A percentile compares a stretch with the other conserved stretches of the same genome.
phyloP scores from a whole-genome alignment of 495 filamentous ascomycete genomes.

The Neurospora sp. region DNA sequence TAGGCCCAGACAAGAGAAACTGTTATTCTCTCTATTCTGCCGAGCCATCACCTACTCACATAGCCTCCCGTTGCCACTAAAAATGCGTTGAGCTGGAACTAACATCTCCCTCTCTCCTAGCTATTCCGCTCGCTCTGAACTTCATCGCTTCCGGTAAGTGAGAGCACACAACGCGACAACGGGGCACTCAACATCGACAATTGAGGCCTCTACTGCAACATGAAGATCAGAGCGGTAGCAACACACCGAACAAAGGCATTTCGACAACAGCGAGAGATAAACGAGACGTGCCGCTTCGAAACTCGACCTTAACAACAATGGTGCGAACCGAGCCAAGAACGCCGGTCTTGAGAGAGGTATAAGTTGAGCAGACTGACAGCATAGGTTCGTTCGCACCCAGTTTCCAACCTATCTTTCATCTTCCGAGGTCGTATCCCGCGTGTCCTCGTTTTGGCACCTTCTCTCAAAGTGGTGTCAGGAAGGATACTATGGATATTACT shows the following conservation, averaged over 20 bases:
- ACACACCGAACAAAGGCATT: conserved; percentile 2
- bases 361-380: conserved; percentile 1
- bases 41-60: background rate
- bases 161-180: conserved; percentile 4
- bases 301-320: background rate
- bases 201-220: background rate
- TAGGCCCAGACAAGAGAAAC: background rate
- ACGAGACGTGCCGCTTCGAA: background rate
- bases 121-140: conserved; percentile 64
- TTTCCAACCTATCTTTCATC: conserved; percentile 6
- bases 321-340: background rate
- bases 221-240: conserved; percentile 35
- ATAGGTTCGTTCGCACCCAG: conserved; percentile 23
- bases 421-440: conserved; percentile 5
- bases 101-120: conserved; percentile 28
- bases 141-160: conserved; percentile 80
- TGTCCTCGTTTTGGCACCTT: conserved; percentile 2
- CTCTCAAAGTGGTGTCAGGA: background rate
- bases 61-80: background rate
- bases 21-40: background rate
- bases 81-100: conserved; percentile 3
- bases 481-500: conserved; percentile 4
- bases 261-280: background rate
- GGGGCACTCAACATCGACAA: conserved; percentile 1
- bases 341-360: background rate